phyloP scores from a whole-genome alignment of 768 basidiomycete species.

The Pulveroboletus ravenelii region DNA sequence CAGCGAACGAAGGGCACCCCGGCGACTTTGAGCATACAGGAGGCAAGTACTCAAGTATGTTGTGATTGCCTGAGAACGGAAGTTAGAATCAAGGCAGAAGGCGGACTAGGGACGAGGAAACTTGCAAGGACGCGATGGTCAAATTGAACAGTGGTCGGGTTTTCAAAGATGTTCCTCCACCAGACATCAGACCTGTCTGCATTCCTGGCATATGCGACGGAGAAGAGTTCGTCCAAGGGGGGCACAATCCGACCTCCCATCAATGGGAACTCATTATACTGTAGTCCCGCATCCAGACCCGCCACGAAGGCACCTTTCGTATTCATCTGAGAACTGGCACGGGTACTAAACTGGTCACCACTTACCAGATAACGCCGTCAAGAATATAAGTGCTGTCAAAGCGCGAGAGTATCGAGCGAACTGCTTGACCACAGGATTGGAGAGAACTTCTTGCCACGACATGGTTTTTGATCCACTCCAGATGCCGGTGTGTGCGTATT shows the following conservation, averaged over 20 bases:
- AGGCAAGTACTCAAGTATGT: conserved; percentile 70
- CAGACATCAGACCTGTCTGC: conserved; percentile 72
- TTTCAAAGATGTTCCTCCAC: conserved; percentile 97
- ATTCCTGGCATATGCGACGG: conserved; percentile 65
- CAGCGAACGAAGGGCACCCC: conserved; percentile 38
- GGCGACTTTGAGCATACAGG: conserved; percentile 57
- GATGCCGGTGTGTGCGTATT: conserved; percentile 49
- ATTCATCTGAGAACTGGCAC: not conserved
- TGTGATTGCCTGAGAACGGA: conserved; percentile 61
- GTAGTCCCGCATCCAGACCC: conserved; percentile 90
- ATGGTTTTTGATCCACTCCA: conserved; percentile 54
- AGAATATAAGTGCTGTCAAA: conserved; percentile 74
- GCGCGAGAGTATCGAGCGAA: conserved; percentile 58
- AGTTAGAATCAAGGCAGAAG: not conserved
- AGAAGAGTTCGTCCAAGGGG: conserved; percentile 77
- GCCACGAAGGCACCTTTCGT: conserved; percentile 91
- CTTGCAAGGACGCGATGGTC: conserved; percentile 89
- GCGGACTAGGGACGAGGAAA: conserved; percentile 7
- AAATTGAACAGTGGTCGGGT: conserved; percentile 96
- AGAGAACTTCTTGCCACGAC: conserved; percentile 44
- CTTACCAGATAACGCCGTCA: conserved; percentile 90
- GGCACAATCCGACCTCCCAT: conserved; percentile 91
- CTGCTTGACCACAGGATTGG: conserved; percentile 50
- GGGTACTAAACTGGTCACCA: not conserved
- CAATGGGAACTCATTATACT: conserved; percentile 97